A percentile compares a stretch with the other conserved stretches of the same genome.
phyloP scores from a whole-genome alignment of 495 filamentous ascomycete species.

The Xylaria longipes region DNA sequence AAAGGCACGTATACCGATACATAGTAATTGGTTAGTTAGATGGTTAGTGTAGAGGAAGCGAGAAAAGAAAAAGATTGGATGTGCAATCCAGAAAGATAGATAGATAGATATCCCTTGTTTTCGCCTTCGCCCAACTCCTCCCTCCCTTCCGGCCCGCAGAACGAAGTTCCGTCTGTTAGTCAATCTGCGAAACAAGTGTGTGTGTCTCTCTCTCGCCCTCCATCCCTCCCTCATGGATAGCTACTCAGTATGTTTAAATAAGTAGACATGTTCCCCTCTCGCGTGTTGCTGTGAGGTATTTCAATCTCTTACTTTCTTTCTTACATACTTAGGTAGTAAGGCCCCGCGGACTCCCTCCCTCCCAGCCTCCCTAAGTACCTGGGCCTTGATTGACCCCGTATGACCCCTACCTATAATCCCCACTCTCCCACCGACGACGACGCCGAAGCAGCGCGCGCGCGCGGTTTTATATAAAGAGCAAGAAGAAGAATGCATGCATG shows the following conservation, averaged over 20 bases:
- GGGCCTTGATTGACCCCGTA: too few species aligned
- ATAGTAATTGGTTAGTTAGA: background rate
- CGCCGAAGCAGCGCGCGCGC: too few species aligned
- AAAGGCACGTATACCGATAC: background rate
- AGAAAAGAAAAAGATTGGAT: background rate
- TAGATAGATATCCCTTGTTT: conserved; percentile 5
- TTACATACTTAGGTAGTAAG: too few species aligned
- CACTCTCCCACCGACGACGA: too few species aligned
- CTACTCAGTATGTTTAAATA: background rate
- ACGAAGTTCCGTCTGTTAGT: background rate
- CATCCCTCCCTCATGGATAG: background rate
- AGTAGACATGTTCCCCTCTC: background rate
- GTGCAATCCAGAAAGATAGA: background rate
- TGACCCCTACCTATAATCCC: too few species aligned
- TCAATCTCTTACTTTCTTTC: background rate
- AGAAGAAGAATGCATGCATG: background rate
- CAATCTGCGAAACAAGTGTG: conserved; percentile 5
- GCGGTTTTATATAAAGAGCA: background rate
- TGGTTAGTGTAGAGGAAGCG: background rate
- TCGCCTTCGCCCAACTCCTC: background rate
- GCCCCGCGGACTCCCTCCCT: too few species aligned
- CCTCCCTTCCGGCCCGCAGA: conserved; percentile 14
- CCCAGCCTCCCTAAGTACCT: too few species aligned
- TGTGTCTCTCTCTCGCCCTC: background rate
- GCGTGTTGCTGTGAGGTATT: background rate